These are phyloP conservation scores for Bocquillonia castaneifolia DNA, from an alignment of 441 rosid genomes.

Conservation along the genomic window DNA sequence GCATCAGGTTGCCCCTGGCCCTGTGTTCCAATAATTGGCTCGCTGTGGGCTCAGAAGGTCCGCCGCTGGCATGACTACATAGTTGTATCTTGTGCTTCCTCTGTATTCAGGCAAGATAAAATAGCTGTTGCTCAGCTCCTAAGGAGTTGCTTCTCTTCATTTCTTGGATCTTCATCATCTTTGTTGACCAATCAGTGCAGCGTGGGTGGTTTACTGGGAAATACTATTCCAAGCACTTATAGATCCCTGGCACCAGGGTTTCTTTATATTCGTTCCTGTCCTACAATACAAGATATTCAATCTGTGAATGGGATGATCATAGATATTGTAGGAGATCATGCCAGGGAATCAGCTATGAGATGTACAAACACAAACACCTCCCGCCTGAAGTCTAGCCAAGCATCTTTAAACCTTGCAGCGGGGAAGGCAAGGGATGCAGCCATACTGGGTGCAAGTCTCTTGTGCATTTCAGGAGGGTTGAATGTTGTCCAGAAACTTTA, in stretches of 20 bases:
- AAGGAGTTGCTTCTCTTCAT: slow-evolving; percentile 59
- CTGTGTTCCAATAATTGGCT: slow-evolving; percentile 42
- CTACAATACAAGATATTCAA: slow-evolving; percentile 37
- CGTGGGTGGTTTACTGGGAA: slow-evolving; percentile 44
- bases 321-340: slow-evolving; percentile 48
- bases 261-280: slow-evolving; percentile 51
- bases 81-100: slow-evolving; percentile 45
- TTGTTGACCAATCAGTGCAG: slow-evolving; percentile 33
- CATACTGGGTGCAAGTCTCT: slow-evolving; percentile 50
- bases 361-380: slow-evolving; percentile 26
- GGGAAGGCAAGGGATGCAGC: slow-evolving; percentile 53
- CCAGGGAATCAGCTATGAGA: slow-evolving; percentile 37
- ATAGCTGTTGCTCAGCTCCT: slow-evolving; percentile 50
- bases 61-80: slow-evolving; percentile 64
- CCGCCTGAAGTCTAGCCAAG: slow-evolving; percentile 32
- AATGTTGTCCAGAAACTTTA: slow-evolving; percentile 42
- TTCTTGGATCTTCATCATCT: slow-evolving; percentile 38
- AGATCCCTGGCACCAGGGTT: slow-evolving; percentile 49
- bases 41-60: slow-evolving; percentile 64
- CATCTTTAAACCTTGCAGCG: slow-evolving; percentile 43
- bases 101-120: slow-evolving; percentile 46
- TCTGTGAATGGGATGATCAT: slow-evolving; percentile 37
- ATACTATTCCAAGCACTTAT: slow-evolving; percentile 25
- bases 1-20: slow-evolving; percentile 53
- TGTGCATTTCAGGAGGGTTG: slow-evolving; percentile 45